A percentile compares a stretch with the other conserved stretches of the same genome.
phyloP scores from a whole-genome alignment of 768 basidiomycete genomes.

The Mycena indigotica region DNA sequence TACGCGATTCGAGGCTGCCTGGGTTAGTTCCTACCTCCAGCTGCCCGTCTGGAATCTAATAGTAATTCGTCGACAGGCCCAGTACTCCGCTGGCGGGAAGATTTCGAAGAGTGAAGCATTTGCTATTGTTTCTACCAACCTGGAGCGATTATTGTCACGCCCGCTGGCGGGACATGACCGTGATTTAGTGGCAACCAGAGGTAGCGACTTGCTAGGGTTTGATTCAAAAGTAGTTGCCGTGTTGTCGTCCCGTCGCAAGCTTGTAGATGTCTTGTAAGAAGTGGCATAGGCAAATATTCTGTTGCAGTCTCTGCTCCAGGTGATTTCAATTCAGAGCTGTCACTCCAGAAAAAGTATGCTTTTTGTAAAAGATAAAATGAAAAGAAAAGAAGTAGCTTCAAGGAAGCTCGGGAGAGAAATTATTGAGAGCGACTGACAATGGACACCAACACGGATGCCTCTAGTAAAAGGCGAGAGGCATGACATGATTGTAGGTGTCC shows the following conservation, averaged over 20 bases:
- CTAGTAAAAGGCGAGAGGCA: no score
- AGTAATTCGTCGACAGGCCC: conserved; percentile 34
- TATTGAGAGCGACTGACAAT: no score
- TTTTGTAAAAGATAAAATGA: no score
- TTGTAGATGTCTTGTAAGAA: not conserved
- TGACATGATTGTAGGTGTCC: no score
- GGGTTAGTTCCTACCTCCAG: conserved; percentile 62
- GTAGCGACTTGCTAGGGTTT: conserved; percentile 10
- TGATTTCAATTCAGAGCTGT: no score
- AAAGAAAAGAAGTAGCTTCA: no score
- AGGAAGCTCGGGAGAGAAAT: no score
- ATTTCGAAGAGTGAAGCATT: conserved; percentile 46
- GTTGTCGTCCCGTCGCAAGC: not conserved
- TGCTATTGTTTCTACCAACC: conserved; percentile 50
- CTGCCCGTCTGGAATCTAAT: no score
- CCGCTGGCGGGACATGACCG: not conserved
- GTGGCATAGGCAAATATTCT: no score
- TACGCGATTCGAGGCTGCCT: conserved; percentile 77
- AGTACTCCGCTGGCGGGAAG: conserved; percentile 43
- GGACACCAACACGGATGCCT: no score
- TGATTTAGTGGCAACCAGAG: conserved; percentile 13
- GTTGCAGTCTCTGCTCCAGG: no score
- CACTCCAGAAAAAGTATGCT: no score
- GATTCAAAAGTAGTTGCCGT: not conserved
- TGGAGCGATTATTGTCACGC: conserved; percentile 42